phyloP scores from a whole-genome alignment of 192 early-diverging fungal species.

The Spizellomyces sp. region DNA sequence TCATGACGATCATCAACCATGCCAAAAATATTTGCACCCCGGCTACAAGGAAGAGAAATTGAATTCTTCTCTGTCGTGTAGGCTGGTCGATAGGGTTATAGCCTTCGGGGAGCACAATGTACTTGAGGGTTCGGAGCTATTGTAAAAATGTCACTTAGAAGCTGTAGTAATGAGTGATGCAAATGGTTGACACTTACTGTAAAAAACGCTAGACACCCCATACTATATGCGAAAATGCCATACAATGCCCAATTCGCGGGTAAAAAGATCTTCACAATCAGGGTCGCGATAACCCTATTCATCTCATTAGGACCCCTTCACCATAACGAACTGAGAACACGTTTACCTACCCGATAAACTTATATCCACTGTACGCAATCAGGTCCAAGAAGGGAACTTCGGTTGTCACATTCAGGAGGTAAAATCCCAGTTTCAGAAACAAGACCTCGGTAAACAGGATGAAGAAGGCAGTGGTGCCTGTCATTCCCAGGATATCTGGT shows the following conservation, averaged over 20 bases:
- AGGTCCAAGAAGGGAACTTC: slow-evolving; percentile 86
- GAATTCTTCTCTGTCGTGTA: slow-evolving; percentile 79
- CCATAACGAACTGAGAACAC: neutral
- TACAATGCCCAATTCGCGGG: slow-evolving; percentile 58
- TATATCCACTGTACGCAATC: slow-evolving; percentile 89
- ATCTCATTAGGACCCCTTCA: neutral
- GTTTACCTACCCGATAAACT: slow-evolving; percentile 78
- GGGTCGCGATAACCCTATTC: slow-evolving; percentile 35
- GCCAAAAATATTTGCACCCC: slow-evolving; percentile 79
- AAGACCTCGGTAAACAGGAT: slow-evolving; percentile 81
- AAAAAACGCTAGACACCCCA: slow-evolving; percentile 83
- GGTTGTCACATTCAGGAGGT: slow-evolving; percentile 81
- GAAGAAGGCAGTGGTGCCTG: slow-evolving; percentile 80
- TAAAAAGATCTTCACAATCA: slow-evolving; percentile 51
- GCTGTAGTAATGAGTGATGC: neutral
- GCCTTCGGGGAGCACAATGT: slow-evolving; percentile 53
- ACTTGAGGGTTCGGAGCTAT: slow-evolving; percentile 49
- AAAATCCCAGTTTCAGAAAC: slow-evolving; percentile 81
- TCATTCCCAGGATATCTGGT: slow-evolving; percentile 83
- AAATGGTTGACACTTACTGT: slow-evolving; percentile 58
- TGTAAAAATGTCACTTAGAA: neutral
- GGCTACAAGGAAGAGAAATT: slow-evolving; percentile 86
- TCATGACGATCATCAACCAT: slow-evolving; percentile 67
- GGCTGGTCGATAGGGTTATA: slow-evolving; percentile 42
- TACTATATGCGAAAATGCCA: slow-evolving; percentile 72